Evolutionary conservation across 257 asterid species (phyloP).

Genomic region (Salvia splendens): DNA sequence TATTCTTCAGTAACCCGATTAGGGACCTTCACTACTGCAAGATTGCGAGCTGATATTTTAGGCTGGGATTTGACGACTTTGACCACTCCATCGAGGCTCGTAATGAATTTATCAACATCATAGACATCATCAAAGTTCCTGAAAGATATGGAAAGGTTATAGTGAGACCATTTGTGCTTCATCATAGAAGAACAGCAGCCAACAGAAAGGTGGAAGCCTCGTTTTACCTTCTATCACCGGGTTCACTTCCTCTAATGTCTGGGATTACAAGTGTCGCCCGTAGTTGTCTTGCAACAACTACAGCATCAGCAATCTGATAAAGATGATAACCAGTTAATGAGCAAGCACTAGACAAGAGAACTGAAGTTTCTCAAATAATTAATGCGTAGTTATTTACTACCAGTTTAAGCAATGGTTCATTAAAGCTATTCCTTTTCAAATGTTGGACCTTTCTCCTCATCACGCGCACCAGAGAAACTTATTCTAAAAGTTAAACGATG

Average conservation of each 20-base stretch:
- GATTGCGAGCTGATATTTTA: constrained; percentile 55
- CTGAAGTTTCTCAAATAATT: constrained; percentile 21
- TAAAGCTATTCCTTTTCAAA: background rate
- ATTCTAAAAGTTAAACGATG: background rate
- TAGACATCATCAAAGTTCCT: constrained; percentile 73
- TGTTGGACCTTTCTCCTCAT: constrained; percentile 5
- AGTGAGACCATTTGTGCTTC: background rate
- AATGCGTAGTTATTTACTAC: background rate
- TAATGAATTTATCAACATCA: constrained; percentile 60
- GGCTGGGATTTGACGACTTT: constrained; percentile 72
- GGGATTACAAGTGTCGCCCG: constrained; percentile 92
- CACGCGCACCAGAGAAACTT: background rate
- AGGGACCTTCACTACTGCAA: constrained; percentile 86
- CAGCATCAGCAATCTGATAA: constrained; percentile 89
- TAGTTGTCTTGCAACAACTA: constrained; percentile 85
- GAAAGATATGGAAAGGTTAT: constrained; percentile 32
- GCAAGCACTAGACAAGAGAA: constrained; percentile 23
- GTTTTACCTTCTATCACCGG: constrained; percentile 83
- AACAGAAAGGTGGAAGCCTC: constrained; percentile 23
- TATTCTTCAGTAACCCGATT: constrained; percentile 74
- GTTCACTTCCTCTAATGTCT: constrained; percentile 82
- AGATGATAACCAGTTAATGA: constrained; percentile 25
- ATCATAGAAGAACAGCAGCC: constrained; percentile 16
- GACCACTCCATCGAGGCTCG: constrained; percentile 73
- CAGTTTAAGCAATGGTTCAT: background rate